Base-by-base conservation (phyloP, 306 rosid species). In the Cajanus cajan region DNA sequence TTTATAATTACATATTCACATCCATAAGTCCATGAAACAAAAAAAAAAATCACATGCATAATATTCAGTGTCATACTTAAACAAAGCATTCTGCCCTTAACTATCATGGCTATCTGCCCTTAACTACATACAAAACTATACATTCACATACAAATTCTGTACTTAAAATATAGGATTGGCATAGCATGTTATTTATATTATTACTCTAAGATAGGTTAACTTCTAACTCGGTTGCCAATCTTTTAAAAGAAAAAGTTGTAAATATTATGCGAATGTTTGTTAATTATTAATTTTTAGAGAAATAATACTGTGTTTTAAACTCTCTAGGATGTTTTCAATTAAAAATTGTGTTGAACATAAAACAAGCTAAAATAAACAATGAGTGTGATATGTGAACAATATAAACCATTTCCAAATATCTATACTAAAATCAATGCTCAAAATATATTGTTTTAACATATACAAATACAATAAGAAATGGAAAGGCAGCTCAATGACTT, bases 351-450 rank as follows among this genome's bases (percentile, higher is more conserved):
- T 37, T 63, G 22, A 34, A 34, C 24, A 36, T 33, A 61, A 33
- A 59, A 33, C 33, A 61, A 13, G 8, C 21, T 33, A 61, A 61
- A 1, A 28, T 14, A 62, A 4, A 5, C 3, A 57, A 31, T 1
- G 40, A 28, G 18, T 28, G 52, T 19, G 54, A 36, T 22, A 47
- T 73, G 52, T 4, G 68, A 24, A 57, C 6, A 74, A 18, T 61
- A 43, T 28, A 78, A 19, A 33, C 51, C 19, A 45, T 58, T n/a
- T 78, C 58, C 24, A 79, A 36, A 71, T 70, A 47, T 25, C 70
- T 44, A 41, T 4, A 34, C 16, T 57, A 58, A 78, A 74, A 68
- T 57, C 58, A 67, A 21, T 14, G 52, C 18, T 59, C 74, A 44
- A 62, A 14, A 21, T 36, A 68, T 12, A 50, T 22, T 33, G 62